A percentile compares a stretch with the other conserved stretches of the same genome.
phyloP scores from a whole-genome alignment of 495 filamentous ascomycete genomes.

The Filosporella fistucella region DNA sequence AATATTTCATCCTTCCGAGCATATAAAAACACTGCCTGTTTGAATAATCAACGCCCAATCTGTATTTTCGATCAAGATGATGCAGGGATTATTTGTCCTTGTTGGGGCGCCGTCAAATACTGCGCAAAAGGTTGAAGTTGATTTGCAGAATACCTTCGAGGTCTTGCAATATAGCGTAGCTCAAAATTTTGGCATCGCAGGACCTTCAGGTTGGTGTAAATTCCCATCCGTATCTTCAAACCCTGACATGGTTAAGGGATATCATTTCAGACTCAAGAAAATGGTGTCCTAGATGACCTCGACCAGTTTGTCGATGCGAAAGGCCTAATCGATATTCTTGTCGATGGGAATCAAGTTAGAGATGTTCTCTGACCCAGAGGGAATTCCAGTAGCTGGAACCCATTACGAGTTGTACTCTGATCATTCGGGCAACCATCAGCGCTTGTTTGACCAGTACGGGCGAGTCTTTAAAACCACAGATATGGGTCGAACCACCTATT shows the following conservation, averaged over 20 bases:
- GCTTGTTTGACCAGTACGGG: constrained; percentile 49
- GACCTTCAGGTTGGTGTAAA: constrained; percentile 19
- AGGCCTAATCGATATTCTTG: constrained; percentile 33
- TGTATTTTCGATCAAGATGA: constrained; percentile 28
- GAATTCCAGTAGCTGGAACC: constrained; percentile 44
- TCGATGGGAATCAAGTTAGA: constrained; percentile 39
- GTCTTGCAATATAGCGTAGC: constrained; percentile 35
- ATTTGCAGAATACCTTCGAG: constrained; percentile 27
- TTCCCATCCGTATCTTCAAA: constrained; percentile 20
- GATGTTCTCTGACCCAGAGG: constrained; percentile 39
- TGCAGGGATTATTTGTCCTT: constrained; percentile 36
- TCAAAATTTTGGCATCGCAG: constrained; percentile 39
- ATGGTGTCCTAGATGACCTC: constrained; percentile 20
- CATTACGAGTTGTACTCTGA: constrained; percentile 55
- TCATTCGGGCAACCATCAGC: constrained; percentile 53
- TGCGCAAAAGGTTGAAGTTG: constrained; percentile 33
- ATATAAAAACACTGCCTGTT: no score
- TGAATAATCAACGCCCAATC: no score
- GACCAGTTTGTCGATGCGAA: constrained; percentile 26
- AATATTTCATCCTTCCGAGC: no score
- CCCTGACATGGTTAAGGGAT: constrained; percentile 27
- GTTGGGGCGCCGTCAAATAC: constrained; percentile 37
- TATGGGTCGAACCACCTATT: constrained; percentile 44
- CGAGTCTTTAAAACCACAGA: constrained; percentile 48
- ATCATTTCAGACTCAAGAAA: constrained; percentile 31